A percentile compares a stretch with the other conserved stretches of the same genome.
Conservation (phyloP, 371 early-diverging fungal genomes). For the Circinella minor region DNA sequence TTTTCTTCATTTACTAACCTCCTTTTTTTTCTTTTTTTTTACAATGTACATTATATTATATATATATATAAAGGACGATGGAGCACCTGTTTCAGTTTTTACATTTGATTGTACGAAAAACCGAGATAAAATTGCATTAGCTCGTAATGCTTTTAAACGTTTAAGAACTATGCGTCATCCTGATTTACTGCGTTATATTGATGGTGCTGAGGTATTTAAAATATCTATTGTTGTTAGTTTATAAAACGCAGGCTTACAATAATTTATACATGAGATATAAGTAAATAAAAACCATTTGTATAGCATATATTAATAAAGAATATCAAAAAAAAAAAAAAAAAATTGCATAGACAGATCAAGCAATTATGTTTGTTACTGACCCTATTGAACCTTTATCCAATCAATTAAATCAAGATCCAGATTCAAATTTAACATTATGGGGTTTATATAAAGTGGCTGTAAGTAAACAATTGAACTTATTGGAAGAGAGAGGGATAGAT, state of each 20-base stretch:
- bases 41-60: too few relatives aligned
- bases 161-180: constrained; percentile 93
- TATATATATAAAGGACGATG: constrained; percentile 60
- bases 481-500: too few relatives aligned
- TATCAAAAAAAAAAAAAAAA: too few relatives aligned
- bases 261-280: too few relatives aligned
- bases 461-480: constrained; percentile 23
- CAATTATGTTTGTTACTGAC: constrained; percentile 93
- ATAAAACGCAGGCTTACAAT: neutral
- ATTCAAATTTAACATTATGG: constrained; percentile 76
- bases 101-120: constrained; percentile 78
- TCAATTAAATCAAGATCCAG: constrained; percentile 57
- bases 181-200: constrained; percentile 81
- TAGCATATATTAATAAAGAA: too few relatives aligned
- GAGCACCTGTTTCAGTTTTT: constrained; percentile 84
- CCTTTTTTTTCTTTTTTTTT: too few relatives aligned
- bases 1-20: too few relatives aligned
- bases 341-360: constrained; percentile 69
- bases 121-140: constrained; percentile 73
- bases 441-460: constrained; percentile 92
- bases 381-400: constrained; percentile 75
- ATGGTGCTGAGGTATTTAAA: constrained; percentile 80
- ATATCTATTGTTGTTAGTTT: neutral
- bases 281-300: too few relatives aligned
- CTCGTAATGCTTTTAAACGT: constrained; percentile 87